Percentiles rank a stretch among this genome's conserved stretches.
Evolutionary conservation across 2,329 filamentous ascomycete genomes (phyloP).

Genomic region (Lachnellula cervina): DNA sequence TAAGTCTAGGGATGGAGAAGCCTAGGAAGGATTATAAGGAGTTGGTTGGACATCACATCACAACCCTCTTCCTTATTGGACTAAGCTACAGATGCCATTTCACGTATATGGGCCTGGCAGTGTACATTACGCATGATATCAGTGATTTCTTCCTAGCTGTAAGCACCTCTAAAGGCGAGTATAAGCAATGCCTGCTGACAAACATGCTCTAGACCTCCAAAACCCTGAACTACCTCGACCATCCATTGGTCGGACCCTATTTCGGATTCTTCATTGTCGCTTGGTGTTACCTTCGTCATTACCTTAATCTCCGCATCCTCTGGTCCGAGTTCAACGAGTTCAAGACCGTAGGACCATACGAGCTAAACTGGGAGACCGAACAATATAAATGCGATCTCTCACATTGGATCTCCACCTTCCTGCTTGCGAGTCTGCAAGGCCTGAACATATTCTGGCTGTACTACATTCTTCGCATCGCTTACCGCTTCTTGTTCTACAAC

Average conservation of each 20-base stretch:
- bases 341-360: constrained; percentile 66
- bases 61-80: constrained; percentile 76
- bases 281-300: constrained; percentile 89
- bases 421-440: constrained; percentile 64
- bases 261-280: constrained; percentile 76
- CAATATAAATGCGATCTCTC: constrained; percentile 73
- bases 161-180: constrained; percentile 35
- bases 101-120: constrained; percentile 86
- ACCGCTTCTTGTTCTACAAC: constrained; percentile 59
- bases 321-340: constrained; percentile 71
- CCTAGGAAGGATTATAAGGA: constrained; percentile 93
- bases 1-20: constrained; percentile 83
- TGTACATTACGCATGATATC: constrained; percentile 92
- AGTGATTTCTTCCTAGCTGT: constrained; percentile 93
- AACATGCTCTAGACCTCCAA: constrained; percentile 66
- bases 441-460: constrained; percentile 79
- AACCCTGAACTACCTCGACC: constrained; percentile 84
- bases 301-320: constrained; percentile 72
- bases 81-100: constrained; percentile 95
- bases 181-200: neutral
- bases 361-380: constrained; percentile 67
- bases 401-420: constrained; percentile 61
- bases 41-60: constrained; percentile 84
- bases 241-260: constrained; percentile 70
- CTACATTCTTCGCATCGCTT: constrained; percentile 69